Percentiles rank a stretch among this genome's conserved stretches.
Conservation (phyloP, 805 yeast genomes). For the Starmerella gropengiesseri region DNA sequence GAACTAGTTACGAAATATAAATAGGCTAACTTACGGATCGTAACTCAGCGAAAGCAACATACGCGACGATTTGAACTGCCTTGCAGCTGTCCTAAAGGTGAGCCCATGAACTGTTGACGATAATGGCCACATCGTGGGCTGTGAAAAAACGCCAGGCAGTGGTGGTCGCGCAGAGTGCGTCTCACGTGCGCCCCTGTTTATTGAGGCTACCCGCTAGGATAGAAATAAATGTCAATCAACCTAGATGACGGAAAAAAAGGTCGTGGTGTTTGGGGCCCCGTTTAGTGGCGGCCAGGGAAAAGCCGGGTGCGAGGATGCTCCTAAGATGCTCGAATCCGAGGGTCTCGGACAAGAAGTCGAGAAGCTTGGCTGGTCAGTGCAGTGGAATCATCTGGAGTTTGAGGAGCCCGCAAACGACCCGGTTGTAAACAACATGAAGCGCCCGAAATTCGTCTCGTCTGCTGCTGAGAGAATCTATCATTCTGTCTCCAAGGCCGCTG, state of each 20-base stretch:
- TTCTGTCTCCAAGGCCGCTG: conserved; percentile 44
- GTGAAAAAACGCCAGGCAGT: too few relatives aligned
- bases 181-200: too few relatives aligned
- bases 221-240: too few relatives aligned
- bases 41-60: too few relatives aligned
- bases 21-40: too few relatives aligned
- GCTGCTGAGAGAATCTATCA: conserved; percentile 56
- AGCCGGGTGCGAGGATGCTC: conserved; percentile 89
- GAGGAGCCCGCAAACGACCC: conserved; percentile 37
- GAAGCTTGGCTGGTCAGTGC: conserved; percentile 62
- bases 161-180: too few relatives aligned
- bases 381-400: conserved; percentile 31
- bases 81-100: too few relatives aligned
- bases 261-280: conserved; percentile 64
- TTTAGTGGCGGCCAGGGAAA: conserved; percentile 94
- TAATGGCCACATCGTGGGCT: too few relatives aligned
- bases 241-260: conserved; percentile 10
- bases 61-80: too few relatives aligned
- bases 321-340: conserved; percentile 61
- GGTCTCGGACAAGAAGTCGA: conserved; percentile 58
- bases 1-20: too few relatives aligned
- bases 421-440: conserved; percentile 47
- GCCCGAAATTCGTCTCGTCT: conserved; percentile 66
- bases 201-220: too few relatives aligned
- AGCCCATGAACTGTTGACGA: too few relatives aligned